Evolutionary conservation across 345 rosid species (phyloP).

Genomic region (Kandelia obovata): DNA sequence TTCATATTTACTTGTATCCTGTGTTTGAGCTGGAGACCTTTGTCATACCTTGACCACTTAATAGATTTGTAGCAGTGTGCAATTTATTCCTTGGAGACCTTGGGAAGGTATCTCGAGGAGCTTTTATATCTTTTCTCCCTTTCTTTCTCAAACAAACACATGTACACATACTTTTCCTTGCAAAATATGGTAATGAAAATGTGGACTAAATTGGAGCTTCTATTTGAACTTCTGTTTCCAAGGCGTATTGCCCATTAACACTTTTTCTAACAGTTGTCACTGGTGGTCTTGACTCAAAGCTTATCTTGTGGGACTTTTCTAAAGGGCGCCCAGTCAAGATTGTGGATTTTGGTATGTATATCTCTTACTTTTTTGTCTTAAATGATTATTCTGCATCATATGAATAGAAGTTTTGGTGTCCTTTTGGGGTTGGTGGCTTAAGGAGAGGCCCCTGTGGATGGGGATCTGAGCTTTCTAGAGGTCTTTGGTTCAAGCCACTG

Average conservation of each 20-base stretch:
- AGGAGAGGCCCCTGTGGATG: too few relatives aligned
- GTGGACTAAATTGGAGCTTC: slow-evolving; percentile 2
- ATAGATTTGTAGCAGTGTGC: slow-evolving; percentile 86
- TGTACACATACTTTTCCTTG: background rate
- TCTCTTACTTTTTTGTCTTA: background rate
- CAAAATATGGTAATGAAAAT: background rate
- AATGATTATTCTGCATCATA: background rate
- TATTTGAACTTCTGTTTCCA: background rate
- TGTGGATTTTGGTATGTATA: slow-evolving; percentile 62
- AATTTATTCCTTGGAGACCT: slow-evolving; percentile 90
- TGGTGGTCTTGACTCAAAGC: slow-evolving; percentile 91
- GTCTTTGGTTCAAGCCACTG: too few relatives aligned
- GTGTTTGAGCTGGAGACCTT: slow-evolving; percentile 1
- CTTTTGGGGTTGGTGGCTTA: too few relatives aligned
- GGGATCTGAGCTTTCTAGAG: too few relatives aligned
- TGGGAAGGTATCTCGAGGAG: slow-evolving; percentile 66
- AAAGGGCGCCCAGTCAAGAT: slow-evolving; percentile 65
- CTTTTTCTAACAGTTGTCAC: slow-evolving; percentile 50
- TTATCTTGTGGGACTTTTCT: slow-evolving; percentile 91
- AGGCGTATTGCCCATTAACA: background rate
- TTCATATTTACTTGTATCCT: background rate
- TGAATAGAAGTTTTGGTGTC: background rate
- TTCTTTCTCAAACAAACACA: background rate
- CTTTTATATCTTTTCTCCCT: slow-evolving; percentile 8
- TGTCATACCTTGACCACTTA: slow-evolving; percentile 33